These are phyloP conservation scores for Peronospora destructor DNA, from an alignment of 352 stramenopile genomes.

Conservation along the genomic window DNA sequence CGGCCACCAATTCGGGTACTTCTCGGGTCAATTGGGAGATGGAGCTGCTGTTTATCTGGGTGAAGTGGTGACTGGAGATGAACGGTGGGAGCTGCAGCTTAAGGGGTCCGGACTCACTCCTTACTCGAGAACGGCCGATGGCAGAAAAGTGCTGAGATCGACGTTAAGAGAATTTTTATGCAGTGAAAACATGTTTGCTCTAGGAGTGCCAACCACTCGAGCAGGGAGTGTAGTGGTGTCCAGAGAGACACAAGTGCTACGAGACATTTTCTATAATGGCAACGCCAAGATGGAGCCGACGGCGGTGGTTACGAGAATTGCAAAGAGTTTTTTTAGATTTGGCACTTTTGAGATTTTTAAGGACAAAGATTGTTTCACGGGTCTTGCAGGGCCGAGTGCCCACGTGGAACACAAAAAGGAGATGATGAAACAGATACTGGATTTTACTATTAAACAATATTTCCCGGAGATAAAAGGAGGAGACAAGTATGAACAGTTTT, in stretches of 20 bases:
- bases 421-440: slow-evolving; percentile 69
- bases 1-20: slow-evolving; percentile 89
- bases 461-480: slow-evolving; percentile 39
- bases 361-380: slow-evolving; percentile 50
- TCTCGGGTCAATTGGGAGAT: slow-evolving; percentile 88
- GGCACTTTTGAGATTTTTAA: slow-evolving; percentile 96
- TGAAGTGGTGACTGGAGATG: slow-evolving; percentile 51
- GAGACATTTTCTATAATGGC: slow-evolving; percentile 88
- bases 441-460: slow-evolving; percentile 72
- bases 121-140: slow-evolving; percentile 92
- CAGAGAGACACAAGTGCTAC: slow-evolving; percentile 53
- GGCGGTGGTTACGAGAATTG: slow-evolving; percentile 85
- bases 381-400: slow-evolving; percentile 58
- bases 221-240: slow-evolving; percentile 78
- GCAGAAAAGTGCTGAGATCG: slow-evolving; percentile 88
- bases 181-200: slow-evolving; percentile 92
- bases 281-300: slow-evolving; percentile 76
- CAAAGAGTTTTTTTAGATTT: slow-evolving; percentile 91
- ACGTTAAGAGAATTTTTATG: slow-evolving; percentile 96
- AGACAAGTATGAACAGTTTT: slow-evolving; percentile 41
- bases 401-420: slow-evolving; percentile 53
- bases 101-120: slow-evolving; percentile 94
- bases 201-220: slow-evolving; percentile 91
- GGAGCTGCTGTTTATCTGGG: slow-evolving; percentile 86
- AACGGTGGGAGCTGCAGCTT: slow-evolving; percentile 92